Evolutionary conservation across 2,329 filamentous ascomycete genomes (phyloP).

Genomic region (Aspergillus intermedius): DNA sequence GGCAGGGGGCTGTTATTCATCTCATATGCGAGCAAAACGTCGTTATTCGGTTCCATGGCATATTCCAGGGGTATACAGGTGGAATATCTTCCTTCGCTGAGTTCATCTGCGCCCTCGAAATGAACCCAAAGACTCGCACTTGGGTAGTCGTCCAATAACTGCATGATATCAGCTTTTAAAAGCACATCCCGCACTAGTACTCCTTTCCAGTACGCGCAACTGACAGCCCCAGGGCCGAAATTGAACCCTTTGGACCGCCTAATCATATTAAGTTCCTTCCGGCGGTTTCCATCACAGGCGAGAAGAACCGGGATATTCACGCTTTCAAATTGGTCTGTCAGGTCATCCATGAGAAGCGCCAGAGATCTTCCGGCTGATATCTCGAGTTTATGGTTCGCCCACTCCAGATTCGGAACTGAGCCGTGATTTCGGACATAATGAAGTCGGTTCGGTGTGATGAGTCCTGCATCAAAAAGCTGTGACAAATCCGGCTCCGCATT

Average conservation of each 20-base stretch:
- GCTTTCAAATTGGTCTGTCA: slow-evolving; percentile 36
- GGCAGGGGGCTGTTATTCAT: slow-evolving; percentile 38
- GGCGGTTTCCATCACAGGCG: slow-evolving; percentile 46
- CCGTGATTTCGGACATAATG: slow-evolving; percentile 52
- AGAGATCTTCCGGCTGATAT: slow-evolving; percentile 31
- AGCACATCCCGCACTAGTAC: slow-evolving; percentile 42
- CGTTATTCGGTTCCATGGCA: slow-evolving; percentile 42
- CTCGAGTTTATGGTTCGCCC: slow-evolving; percentile 46
- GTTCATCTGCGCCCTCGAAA: slow-evolving; percentile 46
- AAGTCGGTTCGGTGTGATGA: slow-evolving; percentile 47
- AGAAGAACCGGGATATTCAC: slow-evolving; percentile 46
- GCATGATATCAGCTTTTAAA: slow-evolving; percentile 33
- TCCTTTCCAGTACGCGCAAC: slow-evolving; percentile 49
- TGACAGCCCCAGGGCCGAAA: slow-evolving; percentile 42
- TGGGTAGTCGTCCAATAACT: slow-evolving; percentile 7
- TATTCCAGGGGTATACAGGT: slow-evolving; percentile 46
- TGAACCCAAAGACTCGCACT: slow-evolving; percentile 39
- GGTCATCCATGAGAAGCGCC: slow-evolving; percentile 43
- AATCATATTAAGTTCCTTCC: slow-evolving; percentile 49
- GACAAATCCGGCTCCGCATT: slow-evolving; percentile 45
- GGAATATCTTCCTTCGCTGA: slow-evolving; percentile 43
- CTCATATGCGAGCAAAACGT: slow-evolving; percentile 42
- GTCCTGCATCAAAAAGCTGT: slow-evolving; percentile 40
- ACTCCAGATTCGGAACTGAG: slow-evolving; percentile 45
- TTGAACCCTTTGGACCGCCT: slow-evolving; percentile 44